Base-by-base conservation (phyloP, 208 protist species). In the Cochliopodium minus region DNA sequence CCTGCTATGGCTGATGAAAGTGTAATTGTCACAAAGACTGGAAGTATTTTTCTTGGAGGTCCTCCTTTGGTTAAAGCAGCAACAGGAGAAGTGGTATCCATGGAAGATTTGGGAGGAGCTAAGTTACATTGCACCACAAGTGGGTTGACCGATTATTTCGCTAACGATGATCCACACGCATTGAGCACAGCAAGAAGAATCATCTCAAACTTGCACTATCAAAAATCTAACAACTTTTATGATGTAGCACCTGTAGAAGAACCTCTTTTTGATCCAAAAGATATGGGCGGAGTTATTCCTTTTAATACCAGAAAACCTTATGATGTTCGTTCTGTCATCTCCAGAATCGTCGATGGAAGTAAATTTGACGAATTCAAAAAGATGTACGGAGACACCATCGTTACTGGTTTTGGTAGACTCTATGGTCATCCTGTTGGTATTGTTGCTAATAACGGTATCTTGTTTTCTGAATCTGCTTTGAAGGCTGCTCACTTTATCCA, bases 11-110 rank as follows among this genome's bases (percentile, higher is more conserved):
- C 85, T 10, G 87, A 94, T 62, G 87, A 93, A 62, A 70, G 59
- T 39, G 76, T 94, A 22, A 93, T 95, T 52, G 87, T 95, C 1
- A 71, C 74, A 15, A 61, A 75, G 3, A 92, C 74, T 45, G 86
- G 87, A 47, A 93, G 86, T 11, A 92, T 94, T 69, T 94, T 94
- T 71, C 76, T 95, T 10, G 87, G 85, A 28, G 91, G 90, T 20
- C 89, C 90, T 30, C 89, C 88, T 33, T 69, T 95, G 1, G 90
- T 87, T 5, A 72, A 82, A 32, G 86, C 86, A 7, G 84, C 84
- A 15, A 92, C 87, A 9, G 86, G 86, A 30, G 87, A 93, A 47
- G 69, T 79, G 26, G 88, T 95, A 0, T 78, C 78, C 11, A 68
- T 82, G 15, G 82, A 96, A 55, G 87, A 91, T 3, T 75, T 96